phyloP scores from a whole-genome alignment of 306 rosid species.

The Casuarina cunninghamiana region DNA sequence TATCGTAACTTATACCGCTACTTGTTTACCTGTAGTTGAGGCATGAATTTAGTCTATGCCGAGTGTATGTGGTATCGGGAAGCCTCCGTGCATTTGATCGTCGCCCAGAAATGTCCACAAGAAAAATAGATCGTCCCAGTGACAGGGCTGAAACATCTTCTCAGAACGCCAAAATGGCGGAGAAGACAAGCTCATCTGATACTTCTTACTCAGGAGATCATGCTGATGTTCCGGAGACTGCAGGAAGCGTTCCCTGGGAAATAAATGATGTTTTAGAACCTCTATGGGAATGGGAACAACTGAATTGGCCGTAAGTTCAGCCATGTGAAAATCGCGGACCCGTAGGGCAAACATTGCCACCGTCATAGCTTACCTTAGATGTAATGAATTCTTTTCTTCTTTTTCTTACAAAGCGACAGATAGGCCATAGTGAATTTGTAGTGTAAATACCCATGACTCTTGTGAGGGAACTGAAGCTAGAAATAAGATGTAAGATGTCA shows the following conservation, averaged over 20 bases:
- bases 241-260: conserved; percentile 33
- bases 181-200: conserved; percentile 40
- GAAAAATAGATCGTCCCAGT: conserved; percentile 13
- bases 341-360: not conserved
- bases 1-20: not conserved
- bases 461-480: not conserved
- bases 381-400: conserved; percentile 1
- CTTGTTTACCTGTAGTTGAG: conserved; percentile 49
- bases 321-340: not conserved
- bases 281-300: conserved; percentile 56
- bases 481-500: not conserved
- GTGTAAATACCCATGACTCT: not conserved
- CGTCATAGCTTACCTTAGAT: conserved; percentile 8
- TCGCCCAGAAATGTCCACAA: conserved; percentile 48
- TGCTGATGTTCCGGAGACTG: conserved; percentile 15
- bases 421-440: not conserved
- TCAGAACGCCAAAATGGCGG: conserved; percentile 8
- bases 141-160: conserved; percentile 21
- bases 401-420: not conserved
- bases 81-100: conserved; percentile 76
- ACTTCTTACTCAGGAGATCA: conserved; percentile 32
- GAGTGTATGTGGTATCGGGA: conserved; percentile 79
- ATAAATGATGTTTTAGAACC: conserved; percentile 28
- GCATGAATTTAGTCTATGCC: conserved; percentile 78
- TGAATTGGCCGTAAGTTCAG: conserved; percentile 37